Conservation (phyloP, 805 yeast genomes). For the Saccharomycopsis capsularis region DNA sequence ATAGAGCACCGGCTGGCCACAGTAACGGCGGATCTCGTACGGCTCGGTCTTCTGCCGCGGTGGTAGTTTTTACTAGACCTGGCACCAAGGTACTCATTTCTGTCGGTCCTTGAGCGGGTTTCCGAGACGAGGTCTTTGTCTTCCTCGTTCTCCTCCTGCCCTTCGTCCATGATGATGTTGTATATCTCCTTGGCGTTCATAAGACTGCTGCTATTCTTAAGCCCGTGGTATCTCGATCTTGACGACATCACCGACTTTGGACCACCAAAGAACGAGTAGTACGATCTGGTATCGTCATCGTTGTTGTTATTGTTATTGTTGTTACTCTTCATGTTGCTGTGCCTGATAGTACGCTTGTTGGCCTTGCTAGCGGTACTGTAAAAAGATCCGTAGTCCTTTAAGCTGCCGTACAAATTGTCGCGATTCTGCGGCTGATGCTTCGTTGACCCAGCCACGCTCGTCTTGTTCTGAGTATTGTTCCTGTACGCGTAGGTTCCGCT, state of each 20-base stretch:
- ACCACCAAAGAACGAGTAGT: constrained; percentile 5
- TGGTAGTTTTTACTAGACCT: no score
- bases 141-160: neutral
- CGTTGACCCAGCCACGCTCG: neutral
- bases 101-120: neutral
- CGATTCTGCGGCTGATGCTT: no score
- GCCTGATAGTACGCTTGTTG: no score
- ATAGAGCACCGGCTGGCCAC: no score
- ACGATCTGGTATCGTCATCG: constrained; percentile 1
- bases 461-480: neutral
- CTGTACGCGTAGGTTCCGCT: constrained; percentile 4
- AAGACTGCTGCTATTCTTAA: neutral
- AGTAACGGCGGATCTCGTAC: no score
- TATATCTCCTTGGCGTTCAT: constrained; percentile 6
- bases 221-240: neutral
- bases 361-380: no score
- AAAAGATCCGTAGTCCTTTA: neutral
- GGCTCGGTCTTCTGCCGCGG: no score
- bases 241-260: neutral
- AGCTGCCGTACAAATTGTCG: neutral
- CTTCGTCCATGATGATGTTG: constrained; percentile 3
- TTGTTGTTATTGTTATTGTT: neutral
- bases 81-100: no score
- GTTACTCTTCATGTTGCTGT: neutral
- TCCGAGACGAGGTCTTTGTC: neutral